Conservation (phyloP, 805 yeast genomes). For the Soucietia sequanensis region DNA sequence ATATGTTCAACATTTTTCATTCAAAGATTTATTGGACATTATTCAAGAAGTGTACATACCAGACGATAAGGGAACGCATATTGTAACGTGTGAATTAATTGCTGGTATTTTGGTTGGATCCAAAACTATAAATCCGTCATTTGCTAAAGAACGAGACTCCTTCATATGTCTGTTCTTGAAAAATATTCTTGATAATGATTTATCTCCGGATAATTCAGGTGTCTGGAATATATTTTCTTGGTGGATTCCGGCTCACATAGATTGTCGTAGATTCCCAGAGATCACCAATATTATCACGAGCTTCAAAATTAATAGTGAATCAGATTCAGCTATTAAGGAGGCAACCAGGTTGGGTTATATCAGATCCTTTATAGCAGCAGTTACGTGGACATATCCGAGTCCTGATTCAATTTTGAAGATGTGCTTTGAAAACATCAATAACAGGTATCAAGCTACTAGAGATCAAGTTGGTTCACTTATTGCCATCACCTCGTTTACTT, state of each 20-base stretch:
- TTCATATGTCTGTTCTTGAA: conserved; percentile 46
- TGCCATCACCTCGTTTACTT: conserved; percentile 42
- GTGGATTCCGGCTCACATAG: conserved; percentile 70
- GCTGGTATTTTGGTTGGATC: conserved; percentile 60
- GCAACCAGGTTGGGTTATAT: conserved; percentile 60
- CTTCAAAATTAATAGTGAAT: conserved; percentile 46
- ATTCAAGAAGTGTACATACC: conserved; percentile 52
- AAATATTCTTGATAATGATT: conserved; percentile 49
- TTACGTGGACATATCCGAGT: conserved; percentile 55
- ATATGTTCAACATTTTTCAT: conserved; percentile 38
- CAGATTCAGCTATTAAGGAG: conserved; percentile 64
- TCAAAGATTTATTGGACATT: conserved; percentile 52
- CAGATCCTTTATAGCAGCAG: conserved; percentile 46
- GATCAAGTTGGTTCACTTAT: conserved; percentile 63
- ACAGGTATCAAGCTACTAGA: conserved; percentile 73
- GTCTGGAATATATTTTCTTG: conserved; percentile 77
- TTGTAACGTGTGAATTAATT: conserved; percentile 68
- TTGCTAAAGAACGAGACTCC: conserved; percentile 39
- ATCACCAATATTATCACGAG: conserved; percentile 45
- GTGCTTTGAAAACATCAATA: conserved; percentile 51
- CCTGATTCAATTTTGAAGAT: conserved; percentile 44
- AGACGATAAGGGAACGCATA: conserved; percentile 74
- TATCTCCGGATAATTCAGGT: conserved; percentile 69
- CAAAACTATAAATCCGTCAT: conserved; percentile 35
- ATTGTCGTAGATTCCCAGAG: conserved; percentile 62